Evolutionary conservation across 164 flowering plant genomes (phyloP).

Genomic region (Euptelea pleiosperma): DNA sequence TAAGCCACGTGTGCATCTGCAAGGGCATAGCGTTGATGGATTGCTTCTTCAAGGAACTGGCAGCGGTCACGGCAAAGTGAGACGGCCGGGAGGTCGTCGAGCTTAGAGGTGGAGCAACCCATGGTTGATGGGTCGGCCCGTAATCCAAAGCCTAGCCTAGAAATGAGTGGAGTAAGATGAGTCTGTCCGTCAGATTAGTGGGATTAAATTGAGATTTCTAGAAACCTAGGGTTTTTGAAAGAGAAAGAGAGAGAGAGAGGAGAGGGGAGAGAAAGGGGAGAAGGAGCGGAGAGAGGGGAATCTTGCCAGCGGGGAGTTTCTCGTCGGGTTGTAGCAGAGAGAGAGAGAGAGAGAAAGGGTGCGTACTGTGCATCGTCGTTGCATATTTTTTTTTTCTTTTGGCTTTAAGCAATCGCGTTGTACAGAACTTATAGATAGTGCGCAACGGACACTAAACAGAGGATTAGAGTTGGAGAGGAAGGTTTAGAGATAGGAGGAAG

Average conservation of each 20-base stretch:
- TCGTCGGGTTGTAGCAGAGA: conserved; percentile 44
- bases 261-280: conserved; percentile 11
- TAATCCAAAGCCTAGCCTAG: too few relatives aligned
- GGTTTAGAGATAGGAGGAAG: too few relatives aligned
- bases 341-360: conserved; percentile 1
- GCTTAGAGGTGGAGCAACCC: conserved; percentile 73
- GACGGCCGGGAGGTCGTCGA: conserved; percentile 78
- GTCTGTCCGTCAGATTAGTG: too few relatives aligned
- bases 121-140: too few relatives aligned
- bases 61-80: conserved; percentile 68
- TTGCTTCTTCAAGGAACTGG: conserved; percentile 49
- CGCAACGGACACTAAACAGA: too few relatives aligned
- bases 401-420: too few relatives aligned
- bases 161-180: too few relatives aligned
- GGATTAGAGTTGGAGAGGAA: too few relatives aligned
- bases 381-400: too few relatives aligned
- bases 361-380: neutral
- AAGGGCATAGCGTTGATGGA: conserved; percentile 47
- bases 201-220: neutral
- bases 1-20: conserved; percentile 66
- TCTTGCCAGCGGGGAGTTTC: conserved; percentile 42
- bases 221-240: neutral
- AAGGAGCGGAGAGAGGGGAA: conserved; percentile 24
- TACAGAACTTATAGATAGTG: too few relatives aligned
- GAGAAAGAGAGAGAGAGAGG: conserved; percentile 4